Evolutionary conservation across 177 flowering plant genomes (phyloP).

Genomic region (Tripterygium wilfordii): DNA sequence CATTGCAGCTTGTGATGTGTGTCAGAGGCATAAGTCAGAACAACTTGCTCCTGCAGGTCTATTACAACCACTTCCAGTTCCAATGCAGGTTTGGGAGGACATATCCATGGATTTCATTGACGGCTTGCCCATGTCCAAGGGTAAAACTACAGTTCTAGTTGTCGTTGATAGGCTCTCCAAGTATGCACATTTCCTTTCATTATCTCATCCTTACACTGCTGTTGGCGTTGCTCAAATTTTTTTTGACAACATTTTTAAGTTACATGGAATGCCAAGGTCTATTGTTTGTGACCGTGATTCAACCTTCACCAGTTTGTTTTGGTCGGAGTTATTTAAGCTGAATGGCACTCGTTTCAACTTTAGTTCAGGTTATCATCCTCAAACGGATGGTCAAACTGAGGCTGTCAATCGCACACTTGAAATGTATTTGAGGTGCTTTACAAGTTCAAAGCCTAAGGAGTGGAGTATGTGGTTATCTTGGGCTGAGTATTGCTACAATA

Average conservation of each 20-base stretch:
- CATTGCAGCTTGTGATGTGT: neutral
- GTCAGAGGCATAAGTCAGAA: neutral
- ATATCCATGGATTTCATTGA: constrained; percentile 5
- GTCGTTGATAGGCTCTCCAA: constrained; percentile 12
- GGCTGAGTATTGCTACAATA: constrained; percentile 11
- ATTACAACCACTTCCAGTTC: constrained; percentile 10
- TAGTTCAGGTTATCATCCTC: neutral
- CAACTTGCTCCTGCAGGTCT: neutral
- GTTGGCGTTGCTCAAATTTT: neutral
- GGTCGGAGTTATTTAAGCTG: constrained; percentile 5
- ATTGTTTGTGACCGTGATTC: constrained; percentile 6
- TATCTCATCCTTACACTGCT: neutral
- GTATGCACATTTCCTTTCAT: constrained; percentile 7
- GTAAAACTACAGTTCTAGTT: neutral
- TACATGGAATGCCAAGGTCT: constrained; percentile 8
- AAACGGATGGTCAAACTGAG: neutral
- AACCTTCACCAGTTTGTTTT: constrained; percentile 4
- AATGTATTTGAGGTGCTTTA: constrained; percentile 8
- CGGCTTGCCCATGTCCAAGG: neutral
- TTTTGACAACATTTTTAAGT: neutral
- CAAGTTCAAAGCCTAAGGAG: neutral
- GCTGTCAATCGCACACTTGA: neutral
- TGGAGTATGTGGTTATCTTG: constrained; percentile 3
- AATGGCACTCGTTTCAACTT: neutral
- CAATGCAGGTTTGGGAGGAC: constrained; percentile 1